Base-by-base conservation (phyloP, 768 basidiomycete species). In the Tricholoma saponaceum region DNA sequence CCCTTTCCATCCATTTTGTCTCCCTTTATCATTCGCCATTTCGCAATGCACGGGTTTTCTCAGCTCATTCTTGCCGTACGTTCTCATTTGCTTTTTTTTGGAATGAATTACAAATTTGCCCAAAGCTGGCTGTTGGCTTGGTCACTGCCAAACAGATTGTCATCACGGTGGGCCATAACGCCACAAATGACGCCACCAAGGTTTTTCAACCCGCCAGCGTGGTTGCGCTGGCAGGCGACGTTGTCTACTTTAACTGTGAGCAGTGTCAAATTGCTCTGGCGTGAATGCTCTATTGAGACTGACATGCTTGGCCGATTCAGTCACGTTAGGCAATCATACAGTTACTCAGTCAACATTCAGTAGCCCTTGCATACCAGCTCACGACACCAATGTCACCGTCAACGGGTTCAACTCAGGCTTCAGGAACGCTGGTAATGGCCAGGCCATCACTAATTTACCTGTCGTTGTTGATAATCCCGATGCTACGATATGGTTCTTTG, bases 321-420 rank as follows among this genome's bases (percentile, higher is more conserved):
- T 85, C 70, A 81, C 79, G 1, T 62, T 74, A 55, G 80, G 78
- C 51, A 81, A 77, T 66, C 81, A 79, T 69, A 82, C 79, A 28
- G 83, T 74, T 37, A 84, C 76, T 0, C 79, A 85, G 68, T 83
- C 85, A 9, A 76, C 76, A 2, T 87, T 86, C 64, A 74, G 71
- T 12, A 59, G 62, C 6, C 86, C 85, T 5, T 87, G 85, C 62
- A 69, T 79, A 51, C 76, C 77, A n/a, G 75, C 74, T 1, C 78
- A 83, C 63, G 65, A 72, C 12, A 74, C 79, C 32, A 73, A 84
- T 67, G 28, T 56, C 50, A 75, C 79, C 28, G 70, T 82, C 61
- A 85, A 86, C 63, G 83, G 83, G 8, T 86, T 87, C 68, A 68
- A 83, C 71, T 83, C 83, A 9, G 72, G 71, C 58, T 76, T 80